Conservation (phyloP, 2,329 filamentous ascomycete species). For the Stachybotrys echinatus region DNA sequence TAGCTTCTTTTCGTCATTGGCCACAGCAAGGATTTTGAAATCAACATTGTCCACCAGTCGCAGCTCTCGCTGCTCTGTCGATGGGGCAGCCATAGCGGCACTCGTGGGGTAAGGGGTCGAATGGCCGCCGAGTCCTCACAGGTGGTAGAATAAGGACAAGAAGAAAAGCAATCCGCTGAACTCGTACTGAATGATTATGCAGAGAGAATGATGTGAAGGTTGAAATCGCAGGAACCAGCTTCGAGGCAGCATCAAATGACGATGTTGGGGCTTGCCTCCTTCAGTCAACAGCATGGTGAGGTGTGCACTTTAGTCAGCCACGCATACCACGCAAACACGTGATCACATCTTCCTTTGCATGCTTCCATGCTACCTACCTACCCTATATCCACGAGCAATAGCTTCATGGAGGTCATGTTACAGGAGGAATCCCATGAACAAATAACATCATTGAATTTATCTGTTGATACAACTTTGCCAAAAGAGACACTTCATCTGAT, state of each 20-base stretch:
- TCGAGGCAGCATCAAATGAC: background rate
- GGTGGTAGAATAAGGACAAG: background rate
- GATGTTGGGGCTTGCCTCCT: background rate
- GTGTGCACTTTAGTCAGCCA: background rate
- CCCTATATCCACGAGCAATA: no score
- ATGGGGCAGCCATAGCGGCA: slow-evolving; percentile 27
- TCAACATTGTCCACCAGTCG: slow-evolving; percentile 81
- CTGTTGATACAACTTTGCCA: no score
- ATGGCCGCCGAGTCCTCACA: background rate
- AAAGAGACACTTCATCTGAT: no score
- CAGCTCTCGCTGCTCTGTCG: slow-evolving; percentile 66
- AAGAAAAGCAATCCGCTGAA: background rate
- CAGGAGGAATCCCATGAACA: no score
- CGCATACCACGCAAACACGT: background rate
- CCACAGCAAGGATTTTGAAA: slow-evolving; percentile 70
- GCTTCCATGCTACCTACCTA: no score
- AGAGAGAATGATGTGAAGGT: no score
- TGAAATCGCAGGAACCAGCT: no score
- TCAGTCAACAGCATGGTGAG: background rate
- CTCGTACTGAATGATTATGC: background rate
- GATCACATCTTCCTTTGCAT: background rate
- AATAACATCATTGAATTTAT: no score
- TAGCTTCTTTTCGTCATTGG: slow-evolving; percentile 79
- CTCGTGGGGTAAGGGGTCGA: background rate
- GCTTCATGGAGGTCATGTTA: no score